A percentile compares a stretch with the other conserved stretches of the same genome.
Conservation (phyloP, 495 filamentous ascomycete species). For the Mytilinidion resinicola region DNA sequence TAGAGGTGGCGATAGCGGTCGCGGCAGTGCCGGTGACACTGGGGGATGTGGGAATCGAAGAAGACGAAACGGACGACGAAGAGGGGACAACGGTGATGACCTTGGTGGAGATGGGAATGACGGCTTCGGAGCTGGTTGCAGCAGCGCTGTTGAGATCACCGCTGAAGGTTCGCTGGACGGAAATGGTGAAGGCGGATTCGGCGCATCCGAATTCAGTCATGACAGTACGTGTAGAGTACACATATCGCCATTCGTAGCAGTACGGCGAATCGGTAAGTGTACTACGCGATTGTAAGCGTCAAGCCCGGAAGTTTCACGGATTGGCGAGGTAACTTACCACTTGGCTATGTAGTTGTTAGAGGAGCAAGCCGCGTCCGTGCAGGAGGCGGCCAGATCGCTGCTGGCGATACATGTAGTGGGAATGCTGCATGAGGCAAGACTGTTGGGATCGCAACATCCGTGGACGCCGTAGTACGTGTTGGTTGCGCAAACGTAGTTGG, state of each 20-base stretch:
- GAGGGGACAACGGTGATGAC: background rate
- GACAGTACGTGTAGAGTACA: conserved; percentile 8
- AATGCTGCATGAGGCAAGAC: conserved; percentile 12
- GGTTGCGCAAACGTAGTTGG: conserved; percentile 20
- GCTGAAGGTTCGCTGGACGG: conserved; percentile 12
- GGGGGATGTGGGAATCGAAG: background rate
- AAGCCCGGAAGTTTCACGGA: background rate
- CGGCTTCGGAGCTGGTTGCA: background rate
- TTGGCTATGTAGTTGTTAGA: conserved; percentile 19
- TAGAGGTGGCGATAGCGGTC: background rate
- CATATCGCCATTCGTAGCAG: conserved; percentile 25
- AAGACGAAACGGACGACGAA: background rate
- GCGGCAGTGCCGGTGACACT: background rate
- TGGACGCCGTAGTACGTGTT: conserved; percentile 21
- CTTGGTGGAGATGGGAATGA: background rate
- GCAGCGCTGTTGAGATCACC: background rate
- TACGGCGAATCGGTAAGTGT: conserved; percentile 8
- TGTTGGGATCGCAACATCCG: conserved; percentile 23
- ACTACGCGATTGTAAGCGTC: conserved; percentile 1
- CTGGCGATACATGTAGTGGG: conserved; percentile 22
- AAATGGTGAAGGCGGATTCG: conserved; percentile 8
- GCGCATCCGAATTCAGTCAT: conserved; percentile 26
- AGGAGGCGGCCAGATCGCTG: conserved; percentile 15
- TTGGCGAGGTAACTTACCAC: conserved; percentile 9
- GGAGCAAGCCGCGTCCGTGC: conserved; percentile 18